These are phyloP conservation scores for Trichosporon asahii DNA, from an alignment of 1,284 basidiomycete genomes.

Conservation along the genomic window DNA sequence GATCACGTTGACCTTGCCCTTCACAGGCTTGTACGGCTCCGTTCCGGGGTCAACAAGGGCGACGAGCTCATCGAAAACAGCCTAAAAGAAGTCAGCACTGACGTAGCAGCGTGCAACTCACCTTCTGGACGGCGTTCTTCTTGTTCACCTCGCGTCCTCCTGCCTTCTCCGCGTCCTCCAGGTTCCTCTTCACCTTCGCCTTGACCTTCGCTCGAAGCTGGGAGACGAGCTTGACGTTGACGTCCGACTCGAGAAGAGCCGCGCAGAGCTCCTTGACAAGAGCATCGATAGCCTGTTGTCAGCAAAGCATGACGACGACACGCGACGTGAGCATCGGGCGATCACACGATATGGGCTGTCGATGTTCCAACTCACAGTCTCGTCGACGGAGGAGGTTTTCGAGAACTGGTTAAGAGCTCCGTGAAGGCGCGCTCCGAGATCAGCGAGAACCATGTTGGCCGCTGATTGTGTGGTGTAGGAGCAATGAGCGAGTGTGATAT, in stretches of 20 bases:
- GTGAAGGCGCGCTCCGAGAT: constrained; percentile 91
- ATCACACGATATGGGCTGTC: neutral
- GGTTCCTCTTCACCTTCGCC: constrained; percentile 62
- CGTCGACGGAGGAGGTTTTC: constrained; percentile 78
- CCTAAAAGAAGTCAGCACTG: constrained; percentile 55
- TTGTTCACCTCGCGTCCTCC: constrained; percentile 77
- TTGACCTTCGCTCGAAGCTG: constrained; percentile 85
- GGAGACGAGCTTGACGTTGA: constrained; percentile 94
- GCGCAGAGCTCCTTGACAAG: constrained; percentile 93
- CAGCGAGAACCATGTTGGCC: constrained; percentile 83
- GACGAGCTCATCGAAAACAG: constrained; percentile 96
- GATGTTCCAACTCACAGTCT: constrained; percentile 60
- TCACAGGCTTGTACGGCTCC: constrained; percentile 93
- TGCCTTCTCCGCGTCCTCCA: constrained; percentile 64
- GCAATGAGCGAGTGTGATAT: neutral
- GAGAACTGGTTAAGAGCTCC: constrained; percentile 87
- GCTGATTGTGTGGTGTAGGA: neutral
- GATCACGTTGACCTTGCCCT: constrained; percentile 89
- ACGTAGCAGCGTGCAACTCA: constrained; percentile 42
- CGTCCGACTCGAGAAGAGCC: constrained; percentile 92
- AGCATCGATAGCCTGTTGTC: constrained; percentile 75
- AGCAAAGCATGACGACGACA: neutral
- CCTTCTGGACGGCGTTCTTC: constrained; percentile 86
- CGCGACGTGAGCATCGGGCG: too few species aligned
- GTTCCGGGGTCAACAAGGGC: constrained; percentile 89